These are phyloP conservation scores for Penicillium manginii DNA, from an alignment of 495 filamentous ascomycete genomes.

Conservation along the genomic window DNA sequence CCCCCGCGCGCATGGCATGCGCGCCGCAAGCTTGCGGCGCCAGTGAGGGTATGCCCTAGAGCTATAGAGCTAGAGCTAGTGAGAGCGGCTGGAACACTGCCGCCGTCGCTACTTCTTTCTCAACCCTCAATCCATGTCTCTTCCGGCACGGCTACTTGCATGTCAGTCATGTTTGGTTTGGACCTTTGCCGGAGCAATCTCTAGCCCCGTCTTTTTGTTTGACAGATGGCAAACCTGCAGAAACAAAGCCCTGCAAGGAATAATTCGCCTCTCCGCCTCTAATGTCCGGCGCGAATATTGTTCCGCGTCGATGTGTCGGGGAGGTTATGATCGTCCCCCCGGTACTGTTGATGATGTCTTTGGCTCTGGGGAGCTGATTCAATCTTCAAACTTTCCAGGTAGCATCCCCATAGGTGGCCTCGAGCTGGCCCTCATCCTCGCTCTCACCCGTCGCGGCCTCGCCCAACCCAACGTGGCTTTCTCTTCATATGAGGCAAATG, in stretches of 20 bases:
- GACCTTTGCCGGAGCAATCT: conserved; percentile 30
- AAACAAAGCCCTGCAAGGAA: conserved; percentile 27
- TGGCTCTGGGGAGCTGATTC: conserved; percentile 13
- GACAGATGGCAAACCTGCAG: conserved; percentile 36
- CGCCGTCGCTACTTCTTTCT: background rate
- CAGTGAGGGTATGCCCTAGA: background rate
- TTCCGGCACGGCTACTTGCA: conserved; percentile 35
- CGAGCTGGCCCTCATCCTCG: conserved; percentile 4
- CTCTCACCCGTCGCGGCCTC: conserved; percentile 21
- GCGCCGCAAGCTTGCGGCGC: background rate
- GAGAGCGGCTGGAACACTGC: background rate
- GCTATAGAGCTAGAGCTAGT: too few species aligned
- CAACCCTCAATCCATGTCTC: conserved; percentile 30
- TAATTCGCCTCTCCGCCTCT: conserved; percentile 10
- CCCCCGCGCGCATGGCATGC: background rate
- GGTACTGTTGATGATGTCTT: conserved; percentile 17
- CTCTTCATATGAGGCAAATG: conserved; percentile 28
- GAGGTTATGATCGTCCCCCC: conserved; percentile 24
- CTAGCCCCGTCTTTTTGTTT: conserved; percentile 28
- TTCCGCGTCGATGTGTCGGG: conserved; percentile 24
- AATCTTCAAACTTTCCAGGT: conserved; percentile 9
- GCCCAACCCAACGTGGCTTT: conserved; percentile 32
- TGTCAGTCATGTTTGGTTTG: conserved; percentile 14
- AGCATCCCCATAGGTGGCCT: conserved; percentile 30
- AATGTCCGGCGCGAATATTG: conserved; percentile 14